Evolutionary conservation across 345 rosid genomes (phyloP).

Genomic region (Eucalyptus marginata): DNA sequence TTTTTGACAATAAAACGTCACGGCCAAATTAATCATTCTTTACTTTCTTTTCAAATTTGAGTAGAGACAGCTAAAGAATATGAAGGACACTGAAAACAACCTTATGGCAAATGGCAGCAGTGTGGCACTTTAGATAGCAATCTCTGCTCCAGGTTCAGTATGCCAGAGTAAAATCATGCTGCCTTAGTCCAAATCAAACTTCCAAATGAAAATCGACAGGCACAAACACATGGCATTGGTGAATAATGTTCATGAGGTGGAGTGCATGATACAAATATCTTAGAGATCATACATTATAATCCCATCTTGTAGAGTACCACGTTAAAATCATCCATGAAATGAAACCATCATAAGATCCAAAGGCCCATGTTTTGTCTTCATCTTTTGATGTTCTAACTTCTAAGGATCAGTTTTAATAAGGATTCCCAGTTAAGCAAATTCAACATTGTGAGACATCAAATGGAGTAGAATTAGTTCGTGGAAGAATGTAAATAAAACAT

Average conservation of each 20-base stretch:
- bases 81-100: not conserved
- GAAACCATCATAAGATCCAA: not conserved
- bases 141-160: not conserved
- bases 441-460: not conserved
- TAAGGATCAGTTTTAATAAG: not conserved
- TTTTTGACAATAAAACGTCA: not conserved
- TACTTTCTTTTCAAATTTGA: not conserved
- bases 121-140: not conserved
- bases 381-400: not conserved
- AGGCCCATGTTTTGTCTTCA: not conserved
- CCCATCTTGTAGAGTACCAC: not conserved
- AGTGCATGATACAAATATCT: not conserved
- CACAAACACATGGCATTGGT: not conserved
- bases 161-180: not conserved
- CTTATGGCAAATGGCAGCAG: not conserved
- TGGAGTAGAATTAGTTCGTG: not conserved
- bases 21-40: not conserved
- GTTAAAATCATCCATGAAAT: not conserved
- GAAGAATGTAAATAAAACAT: not conserved
- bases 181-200: not conserved
- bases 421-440: not conserved
- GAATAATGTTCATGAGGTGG: not conserved
- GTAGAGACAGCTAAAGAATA: not conserved
- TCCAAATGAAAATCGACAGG: not conserved
- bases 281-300: not conserved